Conservation (phyloP, 108 stramenopile genomes). For the Aureococcus anophagefferens region DNA sequence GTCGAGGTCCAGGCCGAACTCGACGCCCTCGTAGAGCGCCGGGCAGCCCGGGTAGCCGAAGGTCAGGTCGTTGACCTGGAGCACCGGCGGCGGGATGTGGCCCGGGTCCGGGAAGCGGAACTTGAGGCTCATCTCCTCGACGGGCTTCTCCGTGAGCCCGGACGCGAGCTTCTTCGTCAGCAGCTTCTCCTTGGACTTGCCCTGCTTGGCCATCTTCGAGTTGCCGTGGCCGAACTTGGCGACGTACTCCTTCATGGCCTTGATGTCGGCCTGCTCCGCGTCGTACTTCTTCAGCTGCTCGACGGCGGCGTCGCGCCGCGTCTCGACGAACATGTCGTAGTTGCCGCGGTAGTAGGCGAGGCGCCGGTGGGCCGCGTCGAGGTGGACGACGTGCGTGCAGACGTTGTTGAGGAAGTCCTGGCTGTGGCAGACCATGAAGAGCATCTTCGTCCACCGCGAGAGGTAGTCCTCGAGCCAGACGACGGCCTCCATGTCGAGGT, state of each 20-base stretch:
- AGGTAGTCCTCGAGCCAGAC: slow-evolving; percentile 94
- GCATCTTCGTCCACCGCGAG: slow-evolving; percentile 73
- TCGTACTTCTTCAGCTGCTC: slow-evolving; percentile 93
- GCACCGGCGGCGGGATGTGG: slow-evolving; percentile 88
- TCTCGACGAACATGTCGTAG: slow-evolving; percentile 92
- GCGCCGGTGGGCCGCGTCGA: slow-evolving; percentile 59
- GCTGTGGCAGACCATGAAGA: slow-evolving; percentile 70
- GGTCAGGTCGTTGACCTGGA: slow-evolving; percentile 87
- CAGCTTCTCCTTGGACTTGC: slow-evolving; percentile 74
- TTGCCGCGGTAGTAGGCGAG: slow-evolving; percentile 89
- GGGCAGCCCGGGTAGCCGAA: slow-evolving; percentile 94
- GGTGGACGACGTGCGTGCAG: slow-evolving; percentile 90
- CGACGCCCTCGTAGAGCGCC: slow-evolving; percentile 76
- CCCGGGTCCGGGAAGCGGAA: slow-evolving; percentile 92
- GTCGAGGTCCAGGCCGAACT: slow-evolving; percentile 96
- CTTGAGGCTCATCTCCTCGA: slow-evolving; percentile 79
- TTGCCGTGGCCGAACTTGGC: slow-evolving; percentile 95
- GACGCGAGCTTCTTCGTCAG: slow-evolving; percentile 85
- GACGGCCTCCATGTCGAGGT: slow-evolving; percentile 94
- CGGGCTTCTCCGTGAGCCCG: slow-evolving; percentile 90
- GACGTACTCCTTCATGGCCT: slow-evolving; percentile 94
- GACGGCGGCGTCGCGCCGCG: slow-evolving; percentile 74
- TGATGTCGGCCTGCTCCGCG: slow-evolving; percentile 95
- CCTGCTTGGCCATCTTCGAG: slow-evolving; percentile 94
- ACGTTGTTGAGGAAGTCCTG: slow-evolving; percentile 93